Evolutionary conservation across 139 green algal species (phyloP), one percentile per base, ranked within the genome.

Genomic region (Pseudopediastrum boryanum): DNA sequence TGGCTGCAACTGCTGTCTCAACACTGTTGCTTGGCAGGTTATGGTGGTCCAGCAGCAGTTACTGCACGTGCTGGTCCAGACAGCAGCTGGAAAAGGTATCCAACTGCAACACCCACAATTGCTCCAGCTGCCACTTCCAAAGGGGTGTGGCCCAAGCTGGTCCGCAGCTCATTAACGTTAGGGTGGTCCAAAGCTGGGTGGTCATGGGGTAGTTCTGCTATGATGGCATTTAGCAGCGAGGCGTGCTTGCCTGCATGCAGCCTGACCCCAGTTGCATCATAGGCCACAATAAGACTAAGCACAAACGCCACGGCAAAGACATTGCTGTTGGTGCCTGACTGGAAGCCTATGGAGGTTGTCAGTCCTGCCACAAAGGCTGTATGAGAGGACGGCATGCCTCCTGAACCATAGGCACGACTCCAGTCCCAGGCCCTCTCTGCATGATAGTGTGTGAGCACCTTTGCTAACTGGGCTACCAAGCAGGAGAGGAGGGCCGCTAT

Each of bases 91-190:
- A n/a, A n/a, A n/a, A n/a, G n/a, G n/a, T n/a, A n/a, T n/a, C n/a
- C 61, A 6, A 69, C 61, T 4, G 6, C 33, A 8, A 69, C 29
- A 35, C 66, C 66, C 25, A 75, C 42, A 1, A 13, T 31, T 16
- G 66, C 27, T 5, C 56, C 36, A 71, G 42, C 78, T 36, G 64
- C 23, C 52, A 93, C 90, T 77, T 97, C 89, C 31, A 91, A 31
- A 1, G 92, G 93, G 8, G 92, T 96, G 79, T 97, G 93, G 0
- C 93, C 93, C 42, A 97, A n/a, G n/a, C n/a, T n/a, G n/a, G n/a
- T n/a, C n/a, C n/a, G 71, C 9, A 84, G 84, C n/a, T 97, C 93
- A 10, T 89, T 82, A 19, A 97, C 76, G 38, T 1, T 63, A 81
- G 66, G 75, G 61, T 43, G 16, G 33, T 77, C 70, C n/a, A 72